Evolutionary conservation across 768 basidiomycete genomes (phyloP).

Genomic region (Hemileccinum impolitum): DNA sequence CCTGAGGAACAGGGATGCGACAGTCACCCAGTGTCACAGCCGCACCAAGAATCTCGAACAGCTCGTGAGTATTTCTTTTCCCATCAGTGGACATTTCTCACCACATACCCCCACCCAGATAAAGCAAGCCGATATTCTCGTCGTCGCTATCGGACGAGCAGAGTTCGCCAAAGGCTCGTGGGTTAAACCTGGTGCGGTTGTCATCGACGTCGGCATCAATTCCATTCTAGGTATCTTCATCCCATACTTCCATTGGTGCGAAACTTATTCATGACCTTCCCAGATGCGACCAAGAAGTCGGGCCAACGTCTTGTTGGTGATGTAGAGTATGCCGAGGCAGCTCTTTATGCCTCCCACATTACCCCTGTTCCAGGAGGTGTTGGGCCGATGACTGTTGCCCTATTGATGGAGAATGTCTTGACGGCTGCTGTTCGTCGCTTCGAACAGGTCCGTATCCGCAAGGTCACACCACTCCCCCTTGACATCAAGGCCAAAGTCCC

Average conservation of each 20-base stretch:
- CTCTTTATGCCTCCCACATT: conserved; percentile 78
- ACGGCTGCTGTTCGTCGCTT: conserved; percentile 80
- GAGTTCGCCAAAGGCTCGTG: conserved; percentile 90
- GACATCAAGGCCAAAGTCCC: conserved; percentile 84
- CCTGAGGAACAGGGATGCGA: conserved; percentile 86
- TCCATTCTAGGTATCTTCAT: conserved; percentile 71
- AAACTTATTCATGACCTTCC: neutral
- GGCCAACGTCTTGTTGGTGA: conserved; percentile 96
- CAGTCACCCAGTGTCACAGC: conserved; percentile 97
- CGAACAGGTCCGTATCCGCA: conserved; percentile 61
- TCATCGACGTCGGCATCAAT: conserved; percentile 98
- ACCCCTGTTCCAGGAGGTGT: conserved; percentile 99
- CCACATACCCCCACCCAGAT: conserved; percentile 46
- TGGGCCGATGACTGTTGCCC: conserved; percentile 99
- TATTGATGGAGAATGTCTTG: conserved; percentile 95
- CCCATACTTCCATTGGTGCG: neutral
- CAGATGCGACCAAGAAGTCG: conserved; percentile 88
- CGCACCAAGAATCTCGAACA: conserved; percentile 76
- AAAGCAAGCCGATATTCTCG: conserved; percentile 82
- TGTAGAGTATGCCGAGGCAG: conserved; percentile 82
- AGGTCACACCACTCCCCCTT: conserved; percentile 76
- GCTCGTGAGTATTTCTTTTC: conserved; percentile 51
- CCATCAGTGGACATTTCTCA: conserved; percentile 8
- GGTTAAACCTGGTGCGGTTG: conserved; percentile 92
- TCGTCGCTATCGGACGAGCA: conserved; percentile 95